A percentile compares a stretch with the other conserved stretches of the same genome.
Conservation (phyloP, 768 basidiomycete species). For the Pisolithus albus region DNA sequence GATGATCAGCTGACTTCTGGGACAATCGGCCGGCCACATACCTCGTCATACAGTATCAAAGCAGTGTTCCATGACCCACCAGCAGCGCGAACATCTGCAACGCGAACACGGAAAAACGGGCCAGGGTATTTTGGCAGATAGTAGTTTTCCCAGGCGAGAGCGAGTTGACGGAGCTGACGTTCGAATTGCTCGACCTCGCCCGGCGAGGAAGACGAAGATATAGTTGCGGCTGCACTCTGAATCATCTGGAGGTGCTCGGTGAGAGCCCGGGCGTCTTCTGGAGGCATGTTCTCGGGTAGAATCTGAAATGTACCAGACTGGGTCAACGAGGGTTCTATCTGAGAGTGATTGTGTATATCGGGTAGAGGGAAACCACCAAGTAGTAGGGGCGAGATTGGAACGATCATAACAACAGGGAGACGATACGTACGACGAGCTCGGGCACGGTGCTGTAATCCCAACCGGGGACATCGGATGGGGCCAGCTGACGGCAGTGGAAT, state of each 20-base stretch:
- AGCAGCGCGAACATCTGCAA: slow-evolving; percentile 25
- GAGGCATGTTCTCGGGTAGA: slow-evolving; percentile 16
- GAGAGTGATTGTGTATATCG: neutral
- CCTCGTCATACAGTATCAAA: slow-evolving; percentile 25
- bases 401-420: slow-evolving; percentile 4
- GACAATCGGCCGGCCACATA: slow-evolving; percentile 5
- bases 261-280: slow-evolving; percentile 17
- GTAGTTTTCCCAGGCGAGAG: slow-evolving; percentile 26
- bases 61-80: slow-evolving; percentile 27
- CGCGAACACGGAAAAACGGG: slow-evolving; percentile 27
- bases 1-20: neutral
- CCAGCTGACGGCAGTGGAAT: slow-evolving; percentile 25
- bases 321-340: neutral
- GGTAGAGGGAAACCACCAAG: neutral
- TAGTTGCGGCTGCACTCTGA: slow-evolving; percentile 11
- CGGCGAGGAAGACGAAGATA: neutral
- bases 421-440: slow-evolving; percentile 22
- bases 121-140: slow-evolving; percentile 25
- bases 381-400: neutral
- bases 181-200: slow-evolving; percentile 14
- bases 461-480: slow-evolving; percentile 19
- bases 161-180: slow-evolving; percentile 21
- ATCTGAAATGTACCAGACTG: slow-evolving; percentile 6
- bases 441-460: slow-evolving; percentile 23
- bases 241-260: slow-evolving; percentile 11